These are phyloP conservation scores for Trichophyton simii DNA, from an alignment of 2,329 filamentous ascomycete genomes.

Conservation along the genomic window DNA sequence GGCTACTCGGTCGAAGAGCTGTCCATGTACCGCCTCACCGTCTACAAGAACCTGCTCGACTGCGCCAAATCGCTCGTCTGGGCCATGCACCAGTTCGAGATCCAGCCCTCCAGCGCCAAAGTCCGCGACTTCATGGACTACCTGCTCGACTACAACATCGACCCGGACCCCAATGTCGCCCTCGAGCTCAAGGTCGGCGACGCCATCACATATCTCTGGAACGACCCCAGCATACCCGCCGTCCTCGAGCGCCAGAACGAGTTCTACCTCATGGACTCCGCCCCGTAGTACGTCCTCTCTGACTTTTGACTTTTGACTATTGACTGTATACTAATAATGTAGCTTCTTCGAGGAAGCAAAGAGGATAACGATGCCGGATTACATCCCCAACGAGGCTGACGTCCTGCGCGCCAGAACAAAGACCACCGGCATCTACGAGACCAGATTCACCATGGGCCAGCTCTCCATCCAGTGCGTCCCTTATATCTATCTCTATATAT, in stretches of 20 bases:
- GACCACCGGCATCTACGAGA: conserved; percentile 98
- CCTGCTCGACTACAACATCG: conserved; percentile 74
- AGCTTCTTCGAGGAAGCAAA: conserved; percentile 94
- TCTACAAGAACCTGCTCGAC: conserved; percentile 96
- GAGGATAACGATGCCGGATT: conserved; percentile 71
- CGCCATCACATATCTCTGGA: conserved; percentile 80
- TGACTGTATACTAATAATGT: too few species aligned
- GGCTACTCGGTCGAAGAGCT: conserved; percentile 92
- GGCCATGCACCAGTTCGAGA: conserved; percentile 83
- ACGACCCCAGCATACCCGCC: conserved; percentile 67
- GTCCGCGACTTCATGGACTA: conserved; percentile 67
- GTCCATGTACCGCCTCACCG: conserved; percentile 83
- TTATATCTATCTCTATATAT: not conserved
- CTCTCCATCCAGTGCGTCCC: conserved; percentile 84
- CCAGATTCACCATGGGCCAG: conserved; percentile 95
- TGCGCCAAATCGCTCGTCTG: conserved; percentile 87
- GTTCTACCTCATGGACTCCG: conserved; percentile 98
- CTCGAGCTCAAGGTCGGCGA: conserved; percentile 70
- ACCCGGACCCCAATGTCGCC: conserved; percentile 75
- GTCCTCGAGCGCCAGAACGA: conserved; percentile 91
- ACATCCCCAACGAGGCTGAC: conserved; percentile 87
- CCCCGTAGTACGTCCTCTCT: conserved; percentile 65
- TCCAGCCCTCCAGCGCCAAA: conserved; percentile 59
- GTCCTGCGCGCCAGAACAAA: conserved; percentile 92
- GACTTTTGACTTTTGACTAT: not conserved